A percentile compares a stretch with the other conserved stretches of the same genome.
These are phyloP conservation scores for Yarrowia sp. DNA, from an alignment of 805 yeast species.

Conservation along the genomic window DNA sequence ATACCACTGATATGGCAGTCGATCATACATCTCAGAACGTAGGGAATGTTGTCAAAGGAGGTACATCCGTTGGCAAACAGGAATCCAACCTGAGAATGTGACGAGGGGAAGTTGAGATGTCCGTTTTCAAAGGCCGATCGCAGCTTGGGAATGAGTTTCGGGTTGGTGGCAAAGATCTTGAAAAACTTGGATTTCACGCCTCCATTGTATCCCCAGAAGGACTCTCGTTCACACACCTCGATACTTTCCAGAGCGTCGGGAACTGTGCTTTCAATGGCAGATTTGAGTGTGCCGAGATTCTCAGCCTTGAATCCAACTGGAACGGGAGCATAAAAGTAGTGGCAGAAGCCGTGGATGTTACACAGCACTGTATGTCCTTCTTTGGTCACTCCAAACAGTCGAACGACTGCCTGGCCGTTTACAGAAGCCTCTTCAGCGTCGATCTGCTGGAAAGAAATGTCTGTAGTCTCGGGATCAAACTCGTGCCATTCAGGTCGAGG, in stretches of 20 bases:
- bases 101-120: conserved; percentile 48
- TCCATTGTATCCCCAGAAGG: conserved; percentile 91
- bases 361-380: conserved; percentile 85
- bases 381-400: conserved; percentile 88
- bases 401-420: conserved; percentile 54
- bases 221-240: conserved; percentile 68
- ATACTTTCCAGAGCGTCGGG: conserved; percentile 61
- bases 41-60: conserved; percentile 88
- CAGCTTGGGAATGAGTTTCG: conserved; percentile 61
- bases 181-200: conserved; percentile 74
- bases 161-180: conserved; percentile 64
- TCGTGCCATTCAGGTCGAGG: conserved; percentile 55
- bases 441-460: conserved; percentile 79
- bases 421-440: conserved; percentile 85
- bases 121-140: conserved; percentile 84
- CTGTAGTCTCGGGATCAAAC: conserved; percentile 49
- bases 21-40: conserved; percentile 79
- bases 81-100: conserved; percentile 40
- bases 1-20: conserved; percentile 89
- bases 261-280: conserved; percentile 39
- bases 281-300: conserved; percentile 51
- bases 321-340: conserved; percentile 87
- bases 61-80: conserved; percentile 49
- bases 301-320: conserved; percentile 68
- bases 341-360: conserved; percentile 82